phyloP scores from a whole-genome alignment of 1,284 basidiomycete genomes.

The Tranzscheliella williamsii region DNA sequence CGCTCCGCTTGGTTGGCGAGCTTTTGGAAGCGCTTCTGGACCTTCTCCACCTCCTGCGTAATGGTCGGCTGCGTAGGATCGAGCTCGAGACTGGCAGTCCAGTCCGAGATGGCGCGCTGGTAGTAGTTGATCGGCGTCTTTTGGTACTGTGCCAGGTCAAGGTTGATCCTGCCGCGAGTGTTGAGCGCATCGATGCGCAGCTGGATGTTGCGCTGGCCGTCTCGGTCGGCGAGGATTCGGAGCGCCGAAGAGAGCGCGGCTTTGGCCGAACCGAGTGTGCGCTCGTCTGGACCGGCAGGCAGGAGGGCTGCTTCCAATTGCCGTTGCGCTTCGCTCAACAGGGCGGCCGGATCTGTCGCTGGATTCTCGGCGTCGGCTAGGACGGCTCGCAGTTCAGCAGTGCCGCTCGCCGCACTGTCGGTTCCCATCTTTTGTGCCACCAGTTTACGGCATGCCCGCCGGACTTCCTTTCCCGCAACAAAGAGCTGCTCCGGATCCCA shows the following conservation, averaged over 20 bases:
- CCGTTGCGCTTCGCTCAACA: neutral
- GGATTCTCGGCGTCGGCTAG: constrained; percentile 17
- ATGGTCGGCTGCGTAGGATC: constrained; percentile 10
- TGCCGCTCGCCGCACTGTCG: neutral
- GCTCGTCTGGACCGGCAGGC: constrained; percentile 4
- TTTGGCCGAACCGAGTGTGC: constrained; percentile 4
- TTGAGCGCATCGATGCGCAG: constrained; percentile 19
- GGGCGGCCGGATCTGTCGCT: constrained; percentile 15
- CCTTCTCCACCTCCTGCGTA: constrained; percentile 1
- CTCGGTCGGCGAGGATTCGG: constrained; percentile 13
- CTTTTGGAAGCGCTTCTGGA: constrained; percentile 4
- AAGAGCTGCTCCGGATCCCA: neutral
- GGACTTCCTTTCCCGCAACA: constrained; percentile 6
- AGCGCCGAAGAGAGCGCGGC: constrained; percentile 17
- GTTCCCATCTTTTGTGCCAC: constrained; percentile 1
- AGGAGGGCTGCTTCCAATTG: neutral
- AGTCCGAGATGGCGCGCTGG: constrained; percentile 14
- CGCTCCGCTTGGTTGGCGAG: constrained; percentile 5
- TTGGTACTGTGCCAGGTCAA: constrained; percentile 9
- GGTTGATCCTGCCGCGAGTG: constrained; percentile 18
- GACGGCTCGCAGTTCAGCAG: neutral
- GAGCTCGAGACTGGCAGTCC: constrained; percentile 14
- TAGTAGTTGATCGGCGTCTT: constrained; percentile 10
- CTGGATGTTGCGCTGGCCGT: constrained; percentile 18
- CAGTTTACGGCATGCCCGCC: constrained; percentile 10